Conservation (phyloP, 805 yeast species). For the Sugiyamaella floridensis region DNA sequence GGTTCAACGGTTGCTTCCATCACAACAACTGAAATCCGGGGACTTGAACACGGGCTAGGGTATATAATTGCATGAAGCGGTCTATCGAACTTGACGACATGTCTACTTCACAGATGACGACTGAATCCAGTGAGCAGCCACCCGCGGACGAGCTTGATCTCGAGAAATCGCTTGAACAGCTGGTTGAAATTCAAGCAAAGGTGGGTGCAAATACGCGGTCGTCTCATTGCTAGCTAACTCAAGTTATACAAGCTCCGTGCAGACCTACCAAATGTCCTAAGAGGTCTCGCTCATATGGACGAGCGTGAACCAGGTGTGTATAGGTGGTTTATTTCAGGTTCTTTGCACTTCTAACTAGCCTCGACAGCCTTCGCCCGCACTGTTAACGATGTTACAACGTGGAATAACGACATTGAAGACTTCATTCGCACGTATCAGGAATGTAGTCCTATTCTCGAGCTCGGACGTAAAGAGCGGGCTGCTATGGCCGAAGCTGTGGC, state of each 20-base stretch:
- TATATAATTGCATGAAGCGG: not conserved
- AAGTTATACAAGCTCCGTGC: constrained; percentile 14
- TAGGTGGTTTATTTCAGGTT: not conserved
- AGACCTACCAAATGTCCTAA: constrained; percentile 15
- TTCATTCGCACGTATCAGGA: constrained; percentile 8
- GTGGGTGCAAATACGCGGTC: not conserved
- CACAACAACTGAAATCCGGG: too few relatives aligned
- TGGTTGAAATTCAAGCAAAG: constrained; percentile 10
- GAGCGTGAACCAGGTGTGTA: constrained; percentile 14
- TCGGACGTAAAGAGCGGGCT: constrained; percentile 8
- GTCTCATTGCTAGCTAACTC: not conserved
- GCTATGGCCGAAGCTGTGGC: constrained; percentile 1
- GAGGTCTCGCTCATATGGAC: constrained; percentile 17
- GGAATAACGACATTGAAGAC: constrained; percentile 12
- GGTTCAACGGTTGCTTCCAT: too few relatives aligned
- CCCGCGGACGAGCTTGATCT: constrained; percentile 5
- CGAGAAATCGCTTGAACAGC: constrained; percentile 12
- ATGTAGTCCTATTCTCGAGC: constrained; percentile 5
- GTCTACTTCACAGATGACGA: not conserved
- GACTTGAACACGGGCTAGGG: not conserved
- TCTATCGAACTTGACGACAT: not conserved
- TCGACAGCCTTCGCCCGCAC: constrained; percentile 7
- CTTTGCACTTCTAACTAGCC: constrained; percentile 1
- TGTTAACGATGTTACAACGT: constrained; percentile 7
- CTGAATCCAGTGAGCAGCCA: not conserved